Conservation (phyloP, 768 basidiomycete species). For the Phlebiopsis flavidoalba region DNA sequence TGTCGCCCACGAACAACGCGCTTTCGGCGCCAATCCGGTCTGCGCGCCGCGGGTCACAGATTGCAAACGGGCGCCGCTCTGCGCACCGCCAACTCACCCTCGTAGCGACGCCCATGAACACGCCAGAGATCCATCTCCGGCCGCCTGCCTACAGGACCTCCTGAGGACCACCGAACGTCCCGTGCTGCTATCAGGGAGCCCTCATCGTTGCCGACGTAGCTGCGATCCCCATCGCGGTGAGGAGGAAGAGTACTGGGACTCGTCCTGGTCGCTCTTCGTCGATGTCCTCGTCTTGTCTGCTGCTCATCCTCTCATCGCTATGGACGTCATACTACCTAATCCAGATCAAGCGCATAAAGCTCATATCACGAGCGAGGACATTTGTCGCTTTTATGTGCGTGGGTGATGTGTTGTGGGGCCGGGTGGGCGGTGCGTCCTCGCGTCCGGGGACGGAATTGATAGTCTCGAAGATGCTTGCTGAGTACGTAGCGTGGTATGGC, state of each 20-base stretch:
- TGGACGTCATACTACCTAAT: slow-evolving; percentile 98
- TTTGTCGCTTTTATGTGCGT: slow-evolving; percentile 93
- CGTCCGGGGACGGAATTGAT: slow-evolving; percentile 94
- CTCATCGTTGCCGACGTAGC: too few relatives aligned
- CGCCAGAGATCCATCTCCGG: not conserved
- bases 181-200: slow-evolving; percentile 1
- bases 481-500: slow-evolving; percentile 30
- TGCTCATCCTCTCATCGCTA: slow-evolving; percentile 90
- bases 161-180: slow-evolving; percentile 7
- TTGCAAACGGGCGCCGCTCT: not conserved
- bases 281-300: slow-evolving; percentile 83
- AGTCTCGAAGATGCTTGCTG: slow-evolving; percentile 95
- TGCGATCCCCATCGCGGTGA: slow-evolving; percentile 35
- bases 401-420: slow-evolving; percentile 94
- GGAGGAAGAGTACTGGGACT: slow-evolving; percentile 88
- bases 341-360: slow-evolving; percentile 93
- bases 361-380: slow-evolving; percentile 95
- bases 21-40: not conserved
- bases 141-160: not conserved
- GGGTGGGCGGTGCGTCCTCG: slow-evolving; percentile 80
- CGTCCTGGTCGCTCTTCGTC: slow-evolving; percentile 94
- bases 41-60: too few relatives aligned
- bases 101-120: not conserved
- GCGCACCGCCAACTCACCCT: not conserved
- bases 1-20: too few relatives aligned